Base-by-base conservation (phyloP, 1,284 basidiomycete genomes). In the Leccinum fuscescens region DNA sequence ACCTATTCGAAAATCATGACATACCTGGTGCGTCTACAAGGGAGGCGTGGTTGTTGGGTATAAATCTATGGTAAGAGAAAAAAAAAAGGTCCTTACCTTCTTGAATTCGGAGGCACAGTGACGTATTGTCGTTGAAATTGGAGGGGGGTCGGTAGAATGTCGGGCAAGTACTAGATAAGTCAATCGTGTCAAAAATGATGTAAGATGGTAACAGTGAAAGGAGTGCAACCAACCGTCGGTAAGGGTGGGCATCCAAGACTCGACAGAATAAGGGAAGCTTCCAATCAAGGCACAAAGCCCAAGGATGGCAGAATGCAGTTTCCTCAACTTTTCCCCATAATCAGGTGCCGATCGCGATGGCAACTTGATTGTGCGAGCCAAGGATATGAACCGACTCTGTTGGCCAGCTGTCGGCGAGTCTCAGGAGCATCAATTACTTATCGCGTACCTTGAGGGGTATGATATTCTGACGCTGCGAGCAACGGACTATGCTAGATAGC, bases 381-480 rank as follows among this genome's bases (percentile, higher is more conserved):
- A 73, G 65, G 75, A 78, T 54, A 92, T 77, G 75, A 96, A 98
- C 31, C 88, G 91, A 70, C 93, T 87, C 90, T 95, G 68, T 59
- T 57, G 42, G 12, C 31, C 1, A 35, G 27, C 20, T 37, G 58
- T 67, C 56, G 64, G 54, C 17, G 14, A 22, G 39, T 11, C 29
- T 44, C 11, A 24, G 6, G 7, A 27, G 37, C 0, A 53, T 14
- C 4, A 6, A 2, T 44, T 35, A 49, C 50, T 14, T 37, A 42
- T 48, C 52, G 62, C 73, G 64, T 70, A 92, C 93, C 84, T 91
- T 94, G 66, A 98, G 79, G 5, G 90, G 88, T 55, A 92, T 78
- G 67, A 98, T 95, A 69, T 90, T 92, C 62, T 92, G 85, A 58
- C 96, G 84, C 73, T 98, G 94, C 11, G 94, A 96, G 71, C 94